Evolutionary conservation across 2,329 filamentous ascomycete species (phyloP), one percentile per base, ranked within the genome.

Genomic region (Aspergillus latus): DNA sequence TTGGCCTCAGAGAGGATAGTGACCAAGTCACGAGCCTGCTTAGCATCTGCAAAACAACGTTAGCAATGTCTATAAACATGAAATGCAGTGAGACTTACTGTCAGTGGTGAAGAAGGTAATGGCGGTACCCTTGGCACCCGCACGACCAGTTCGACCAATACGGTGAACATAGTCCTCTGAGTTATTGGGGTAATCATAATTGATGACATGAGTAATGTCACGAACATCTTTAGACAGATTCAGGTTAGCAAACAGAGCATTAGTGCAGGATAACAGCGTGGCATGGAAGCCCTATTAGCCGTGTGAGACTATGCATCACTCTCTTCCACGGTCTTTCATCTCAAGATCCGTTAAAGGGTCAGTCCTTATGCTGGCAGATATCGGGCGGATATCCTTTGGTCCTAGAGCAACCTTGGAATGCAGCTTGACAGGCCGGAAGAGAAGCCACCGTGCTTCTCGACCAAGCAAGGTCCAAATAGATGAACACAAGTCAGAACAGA

Each of bases 131-230:
- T 88, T 90, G 71, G 88, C 88, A 80, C 94, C 94, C 73, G 84
- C 84, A 82, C 84, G 84, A 77, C 81, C 84, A 72, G 84, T 87
- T 78, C 84, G 83, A 72, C 84, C 84, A 73, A 87, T 87, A 71
- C 84, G 84, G 74, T 87, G 84, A 73, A 87, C 82, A 68, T 87
- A 87, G 70, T 87, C 84, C 75, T 87, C 84, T 68, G 84, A 86
- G 75, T 87, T 97, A 83, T 97, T 97, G 77, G 93, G 93, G 80
- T 97, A 97, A 78, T 97, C 94, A 90, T 97, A 97, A 87, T 97
- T 97, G 81, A 99, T 85, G 80, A 99, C 94, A 82, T 99, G 94
- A 80, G 94, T 97, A 82, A 99, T 99, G 85, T 99, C 96, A 82
- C 92, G 93, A 83, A 99, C 94, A 89, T 99, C 94, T 97, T 97